Evolutionary conservation across 495 filamentous ascomycete genomes (phyloP).

Genomic region (Penicillium atrosanguineum): DNA sequence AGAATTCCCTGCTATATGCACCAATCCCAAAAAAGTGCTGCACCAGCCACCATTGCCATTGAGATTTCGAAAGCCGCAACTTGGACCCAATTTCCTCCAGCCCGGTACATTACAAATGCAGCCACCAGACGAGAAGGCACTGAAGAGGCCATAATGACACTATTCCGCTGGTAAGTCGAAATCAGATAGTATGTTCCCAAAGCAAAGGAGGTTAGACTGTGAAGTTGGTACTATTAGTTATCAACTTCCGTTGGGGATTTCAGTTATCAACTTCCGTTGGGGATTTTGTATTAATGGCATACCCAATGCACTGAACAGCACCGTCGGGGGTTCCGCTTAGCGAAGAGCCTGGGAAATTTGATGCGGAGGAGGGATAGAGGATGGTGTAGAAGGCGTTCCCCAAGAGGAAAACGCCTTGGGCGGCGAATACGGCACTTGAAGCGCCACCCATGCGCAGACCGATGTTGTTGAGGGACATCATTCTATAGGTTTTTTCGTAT

Average conservation of each 20-base stretch:
- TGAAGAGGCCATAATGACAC: conserved; percentile 13
- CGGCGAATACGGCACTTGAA: conserved; percentile 15
- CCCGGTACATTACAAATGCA: conserved; percentile 13
- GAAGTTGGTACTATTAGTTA: conserved; percentile 14
- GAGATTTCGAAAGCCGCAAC: conserved; percentile 12
- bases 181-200: conserved; percentile 18
- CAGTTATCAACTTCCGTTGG: background rate
- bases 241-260: too few relatives aligned
- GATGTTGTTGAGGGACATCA: conserved; percentile 12
- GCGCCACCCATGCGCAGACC: conserved; percentile 18
- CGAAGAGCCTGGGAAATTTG: conserved; percentile 12
- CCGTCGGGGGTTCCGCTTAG: conserved; percentile 8
- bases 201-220: conserved; percentile 14
- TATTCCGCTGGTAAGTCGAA: conserved; percentile 15
- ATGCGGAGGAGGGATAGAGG: conserved; percentile 11
- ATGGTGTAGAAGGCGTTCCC: conserved; percentile 20
- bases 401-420: conserved; percentile 16
- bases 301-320: conserved; percentile 11
- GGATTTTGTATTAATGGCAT: background rate
- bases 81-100: conserved; percentile 9
- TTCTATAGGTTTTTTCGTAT: too few relatives aligned
- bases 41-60: conserved; percentile 11
- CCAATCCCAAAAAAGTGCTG: conserved; percentile 15
- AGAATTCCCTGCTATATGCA: conserved; percentile 1
- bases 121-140: conserved; percentile 14